Base-by-base conservation (phyloP, 2,329 filamentous ascomycete species). In the Fusarium succisae region DNA sequence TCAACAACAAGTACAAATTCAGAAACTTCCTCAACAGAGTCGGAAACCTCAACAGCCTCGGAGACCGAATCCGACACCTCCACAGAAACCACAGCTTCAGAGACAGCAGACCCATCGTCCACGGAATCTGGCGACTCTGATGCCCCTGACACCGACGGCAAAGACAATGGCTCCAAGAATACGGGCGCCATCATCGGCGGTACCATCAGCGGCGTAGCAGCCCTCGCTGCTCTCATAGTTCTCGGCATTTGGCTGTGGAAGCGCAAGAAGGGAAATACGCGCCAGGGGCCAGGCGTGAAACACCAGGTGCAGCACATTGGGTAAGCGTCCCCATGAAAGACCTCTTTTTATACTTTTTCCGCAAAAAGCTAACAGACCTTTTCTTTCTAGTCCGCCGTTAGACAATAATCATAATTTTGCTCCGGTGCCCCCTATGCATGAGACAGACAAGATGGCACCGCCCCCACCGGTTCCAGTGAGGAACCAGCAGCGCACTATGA, bases 101-200 rank as follows among this genome's bases (percentile, higher is more conserved):
- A 74, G 17, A 74, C 77, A 6, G 70, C 74, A 30, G 51, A 73
- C 26, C 68, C 65, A 24, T 77, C 77, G 9, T 32, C 72, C 11
- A 76, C 76, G 11, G 64, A 55, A 30, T 70, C 75, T 37, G 72
- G 66, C 26, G 68, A 60, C n/a, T 64, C 66, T 39, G 44, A 72
- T 39, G 78, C 82, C 8, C 80, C 81, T 5, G 76, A 78, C 44
- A 74, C 76, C 13, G 69, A 78, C n/a, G 75, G 75, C 48, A 69
- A 78, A 43, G 69, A 77, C 26, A 74, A 77, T n/a, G 71, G 66
- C 24, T 76, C 82, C 45, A 81, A 81, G n/a, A 76, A 77, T 53
- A 85, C 84, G 0, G 87, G 86, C 4, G 86, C 86, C 44, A 88
- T 90, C 39, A 84, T 90, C 7, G 89, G 89, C 32, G 88, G 87